Percentiles rank a stretch among this genome's conserved stretches.
Conservation (phyloP, 805 yeast genomes). For the Wickerhamiella spandovensis region DNA sequence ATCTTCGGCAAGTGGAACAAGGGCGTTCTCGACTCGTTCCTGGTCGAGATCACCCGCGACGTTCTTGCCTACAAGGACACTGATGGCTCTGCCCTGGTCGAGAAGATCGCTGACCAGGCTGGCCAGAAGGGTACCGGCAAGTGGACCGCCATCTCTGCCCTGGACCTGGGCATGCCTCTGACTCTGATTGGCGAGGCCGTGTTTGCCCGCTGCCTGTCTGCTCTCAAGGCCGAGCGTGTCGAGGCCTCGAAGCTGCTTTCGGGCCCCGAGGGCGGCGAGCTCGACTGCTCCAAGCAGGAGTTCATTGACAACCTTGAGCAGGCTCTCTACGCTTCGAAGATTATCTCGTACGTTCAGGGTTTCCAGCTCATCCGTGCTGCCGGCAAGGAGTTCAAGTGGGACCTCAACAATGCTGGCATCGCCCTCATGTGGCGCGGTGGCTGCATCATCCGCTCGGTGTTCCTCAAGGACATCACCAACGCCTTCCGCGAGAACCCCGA, state of each 20-base stretch:
- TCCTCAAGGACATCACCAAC: constrained; percentile 90
- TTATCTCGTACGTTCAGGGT: constrained; percentile 97
- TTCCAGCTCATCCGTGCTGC: constrained; percentile 99
- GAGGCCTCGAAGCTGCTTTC: constrained; percentile 65
- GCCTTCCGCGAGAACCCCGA: constrained; percentile 92
- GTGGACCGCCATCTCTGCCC: constrained; percentile 98
- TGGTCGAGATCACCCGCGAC: constrained; percentile 93
- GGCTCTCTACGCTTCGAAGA: constrained; percentile 96
- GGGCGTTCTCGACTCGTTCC: constrained; percentile 95
- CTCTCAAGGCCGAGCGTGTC: constrained; percentile 81
- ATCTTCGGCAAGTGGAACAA: constrained; percentile 89
- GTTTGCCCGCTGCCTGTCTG: constrained; percentile 88
- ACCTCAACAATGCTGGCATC: constrained; percentile 93
- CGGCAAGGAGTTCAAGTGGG: constrained; percentile 93
- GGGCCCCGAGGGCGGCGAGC: constrained; percentile 46
- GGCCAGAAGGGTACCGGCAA: constrained; percentile 99
- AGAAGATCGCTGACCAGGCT: constrained; percentile 92
- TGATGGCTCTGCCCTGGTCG: constrained; percentile 87
- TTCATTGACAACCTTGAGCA: constrained; percentile 92
- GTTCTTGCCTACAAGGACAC: constrained; percentile 78
- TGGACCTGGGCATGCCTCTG: constrained; percentile 96
- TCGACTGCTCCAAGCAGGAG: constrained; percentile 44
- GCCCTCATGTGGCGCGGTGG: constrained; percentile 99
- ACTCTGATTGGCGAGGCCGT: constrained; percentile 98
- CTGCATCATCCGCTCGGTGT: constrained; percentile 97